Base-by-base conservation (phyloP, 163 green algal genomes). In the Coccomyxa subellipsoidea region DNA sequence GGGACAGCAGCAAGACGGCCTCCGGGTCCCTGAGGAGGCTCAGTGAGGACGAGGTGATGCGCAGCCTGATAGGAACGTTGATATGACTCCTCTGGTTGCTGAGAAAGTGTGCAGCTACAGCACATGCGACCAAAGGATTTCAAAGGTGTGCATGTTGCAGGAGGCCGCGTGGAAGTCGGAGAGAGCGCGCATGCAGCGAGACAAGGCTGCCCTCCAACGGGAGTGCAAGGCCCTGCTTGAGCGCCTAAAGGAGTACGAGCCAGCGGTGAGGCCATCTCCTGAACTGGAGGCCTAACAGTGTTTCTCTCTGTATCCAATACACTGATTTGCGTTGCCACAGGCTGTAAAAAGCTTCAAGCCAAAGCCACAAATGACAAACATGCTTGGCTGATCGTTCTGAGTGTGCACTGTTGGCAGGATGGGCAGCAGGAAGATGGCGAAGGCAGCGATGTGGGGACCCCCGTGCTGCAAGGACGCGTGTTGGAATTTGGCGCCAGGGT, bases 121-220 rank as follows among this genome's bases (percentile, higher is more conserved):
- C n/a, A n/a, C n/a, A n/a, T n/a, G n/a, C n/a, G 47, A 59, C 47
- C 47, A 27, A 18, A 59, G 23, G 40, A 8, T 8, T 12, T 27
- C 1, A 59, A 59, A 59, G 23, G 5, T 27, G 0, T 59, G 47
- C 8, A 7, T 59, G 23, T 7, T 12, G 18, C 66, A 73, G 66
- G 66, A 73, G 8, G 21, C 66, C 4, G 66, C 73, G 12, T 83
- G 79, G 79, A 53, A 78, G 38, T 18, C 27, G 27, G 79, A 83
- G 31, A 38, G 69, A 31, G 69, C 78, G 75, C 69, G 54, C 25
- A 66, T 83, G 38, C 38, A 54, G 7, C 54, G 66, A 10, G 79
- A 83, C 21, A 78, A 71, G 69, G 38, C n/a, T 7, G 75, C 72
- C 27, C 79, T 83, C n/a, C 73, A 69, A n/a, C 54, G 15, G 47